Evolutionary conservation across 805 yeast species (phyloP).

Genomic region (Metschnikowia gelsemii): DNA sequence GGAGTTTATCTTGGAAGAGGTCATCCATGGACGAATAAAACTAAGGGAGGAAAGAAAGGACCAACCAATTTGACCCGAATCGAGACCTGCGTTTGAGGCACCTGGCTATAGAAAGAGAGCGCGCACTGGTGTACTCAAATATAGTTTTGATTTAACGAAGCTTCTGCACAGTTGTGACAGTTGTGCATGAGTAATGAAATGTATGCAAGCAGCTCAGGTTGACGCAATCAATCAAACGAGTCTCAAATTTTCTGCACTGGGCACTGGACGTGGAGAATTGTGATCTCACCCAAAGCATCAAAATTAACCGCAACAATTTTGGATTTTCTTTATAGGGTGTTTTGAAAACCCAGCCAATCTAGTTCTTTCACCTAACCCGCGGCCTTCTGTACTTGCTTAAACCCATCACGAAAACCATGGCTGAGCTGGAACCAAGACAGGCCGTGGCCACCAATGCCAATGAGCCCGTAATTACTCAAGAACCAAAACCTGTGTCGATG

Average conservation of each 20-base stretch:
- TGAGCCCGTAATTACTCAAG: constrained; percentile 16
- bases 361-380: neutral
- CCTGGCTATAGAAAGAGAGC: neutral
- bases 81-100: neutral
- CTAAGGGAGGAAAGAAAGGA: neutral
- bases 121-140: neutral
- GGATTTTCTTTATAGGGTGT: neutral
- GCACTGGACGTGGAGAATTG: no score
- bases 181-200: constrained; percentile 1
- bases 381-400: neutral
- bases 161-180: no score
- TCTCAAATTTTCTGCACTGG: constrained; percentile 2
- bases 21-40: constrained; percentile 16
- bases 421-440: constrained; percentile 11
- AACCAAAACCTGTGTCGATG: constrained; percentile 19
- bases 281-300: no score
- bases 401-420: constrained; percentile 8
- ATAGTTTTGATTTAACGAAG: constrained; percentile 2
- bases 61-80: neutral
- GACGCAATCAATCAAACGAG: neutral
- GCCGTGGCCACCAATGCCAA: constrained; percentile 10
- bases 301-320: no score
- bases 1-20: constrained; percentile 31
- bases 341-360: neutral
- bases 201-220: neutral